phyloP scores from a whole-genome alignment of 805 yeast genomes.

The Candida incommunis region DNA sequence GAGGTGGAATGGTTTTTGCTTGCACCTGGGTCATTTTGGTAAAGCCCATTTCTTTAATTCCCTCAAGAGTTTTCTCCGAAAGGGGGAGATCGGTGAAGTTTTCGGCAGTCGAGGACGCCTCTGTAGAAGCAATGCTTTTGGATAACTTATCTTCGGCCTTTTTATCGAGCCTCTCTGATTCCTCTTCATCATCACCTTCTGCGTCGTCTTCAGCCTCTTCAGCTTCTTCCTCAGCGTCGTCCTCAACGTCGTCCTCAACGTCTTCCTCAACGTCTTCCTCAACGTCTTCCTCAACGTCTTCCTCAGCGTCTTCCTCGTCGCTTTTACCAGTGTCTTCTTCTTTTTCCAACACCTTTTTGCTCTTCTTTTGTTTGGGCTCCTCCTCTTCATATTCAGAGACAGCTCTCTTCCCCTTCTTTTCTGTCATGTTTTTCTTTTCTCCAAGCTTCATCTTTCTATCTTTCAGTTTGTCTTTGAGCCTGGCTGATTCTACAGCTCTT shows the following conservation, averaged over 20 bases:
- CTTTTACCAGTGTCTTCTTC: conserved; percentile 1
- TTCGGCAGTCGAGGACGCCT: conserved; percentile 12
- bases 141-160: conserved; percentile 10
- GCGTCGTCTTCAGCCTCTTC: conserved; percentile 15
- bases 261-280: conserved; percentile 10
- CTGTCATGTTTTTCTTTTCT: neutral
- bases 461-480: neutral
- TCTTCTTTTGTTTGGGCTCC: neutral
- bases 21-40: conserved; percentile 87
- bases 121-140: conserved; percentile 5
- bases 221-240: conserved; percentile 13
- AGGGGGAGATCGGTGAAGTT: conserved; percentile 42
- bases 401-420: neutral
- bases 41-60: conserved; percentile 83
- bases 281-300: conserved; percentile 4
- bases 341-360: conserved; percentile 1
- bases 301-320: conserved; percentile 2
- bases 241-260: conserved; percentile 13
- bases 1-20: conserved; percentile 90
- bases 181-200: conserved; percentile 16
- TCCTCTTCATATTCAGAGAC: conserved; percentile 1
- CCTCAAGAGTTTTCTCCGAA: conserved; percentile 69
- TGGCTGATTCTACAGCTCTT: neutral
- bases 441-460: neutral
- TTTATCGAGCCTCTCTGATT: conserved; percentile 18